phyloP scores from a whole-genome alignment of 2,329 filamentous ascomycete species.

The Periconia sp. region DNA sequence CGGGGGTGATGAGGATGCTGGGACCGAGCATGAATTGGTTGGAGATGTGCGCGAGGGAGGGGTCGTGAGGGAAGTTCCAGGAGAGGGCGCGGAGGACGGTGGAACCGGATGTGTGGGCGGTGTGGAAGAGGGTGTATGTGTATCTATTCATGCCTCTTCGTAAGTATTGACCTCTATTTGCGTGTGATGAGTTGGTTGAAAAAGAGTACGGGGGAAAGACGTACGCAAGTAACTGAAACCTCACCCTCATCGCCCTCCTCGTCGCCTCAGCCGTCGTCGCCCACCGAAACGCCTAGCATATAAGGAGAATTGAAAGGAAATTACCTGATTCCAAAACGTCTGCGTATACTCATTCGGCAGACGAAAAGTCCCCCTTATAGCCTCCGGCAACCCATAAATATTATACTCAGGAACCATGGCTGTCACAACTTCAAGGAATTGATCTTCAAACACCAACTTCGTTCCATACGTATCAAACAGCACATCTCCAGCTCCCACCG shows the following conservation, averaged over 20 bases:
- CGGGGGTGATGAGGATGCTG: slow-evolving; percentile 59
- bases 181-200: not conserved
- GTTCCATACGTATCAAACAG: slow-evolving; percentile 69
- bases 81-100: not conserved
- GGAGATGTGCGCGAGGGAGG: slow-evolving; percentile 49
- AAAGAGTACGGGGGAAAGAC: not conserved
- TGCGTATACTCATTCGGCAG: slow-evolving; percentile 66
- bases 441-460: slow-evolving; percentile 70
- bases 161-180: no score
- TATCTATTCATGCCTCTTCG: slow-evolving; percentile 64
- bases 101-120: slow-evolving; percentile 44
- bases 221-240: slow-evolving; percentile 58
- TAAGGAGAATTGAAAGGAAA: no score
- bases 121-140: slow-evolving; percentile 62
- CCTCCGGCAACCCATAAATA: slow-evolving; percentile 74
- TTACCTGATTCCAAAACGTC: slow-evolving; percentile 52
- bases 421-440: slow-evolving; percentile 57
- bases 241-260: slow-evolving; percentile 65
- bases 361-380: slow-evolving; percentile 62
- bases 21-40: slow-evolving; percentile 62
- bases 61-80: slow-evolving; percentile 59
- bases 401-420: slow-evolving; percentile 56
- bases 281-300: slow-evolving; percentile 60
- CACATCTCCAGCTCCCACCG: slow-evolving; percentile 54
- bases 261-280: slow-evolving; percentile 64